Base-by-base conservation (phyloP, 2,329 filamentous ascomycete species). In the Coniochaeta hoffmannii region DNA sequence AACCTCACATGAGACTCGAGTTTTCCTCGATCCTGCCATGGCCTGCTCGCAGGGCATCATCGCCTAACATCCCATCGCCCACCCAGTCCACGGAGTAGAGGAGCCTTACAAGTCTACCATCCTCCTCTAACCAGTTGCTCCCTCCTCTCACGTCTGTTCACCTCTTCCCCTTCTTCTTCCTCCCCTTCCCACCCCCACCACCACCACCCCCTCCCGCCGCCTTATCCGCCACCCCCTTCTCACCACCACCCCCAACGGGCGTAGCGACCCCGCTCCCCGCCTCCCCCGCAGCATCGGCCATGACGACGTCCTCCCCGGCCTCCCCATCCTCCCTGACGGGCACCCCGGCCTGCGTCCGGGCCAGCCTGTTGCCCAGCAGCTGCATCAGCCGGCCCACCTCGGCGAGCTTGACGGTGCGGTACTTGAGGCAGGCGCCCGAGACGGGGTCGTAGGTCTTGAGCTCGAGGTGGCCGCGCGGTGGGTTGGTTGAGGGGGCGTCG, bases 401-500 rank as follows among this genome's bases (percentile, higher is more conserved):
- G 19, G 90, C 89, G 19, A 88, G 90, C 73, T 96, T 96, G 68
- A 87, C 87, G 34, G 94, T 99, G 68, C 83, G 81, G 77, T 97
- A 97, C 74, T 97, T 96, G 60, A 99, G 80, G 58, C 87, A 87
- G 56, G 87, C 86, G 65, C 94, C 94, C 55, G 86, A 88, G 41
- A 76, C 76, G 0, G 94, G 88, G 69, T 97, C 90, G 74, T 86
- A 97, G 4, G 94, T 94, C 76, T 96, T 97, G 58, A 99, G 75
- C 4, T 85, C 87, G 53, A 99, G 85, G 55, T 79, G 82, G 61
- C 87, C 91, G 61, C 80, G 80, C 4, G 85, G 77, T 2, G 82
- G 74, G n/a, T n/a, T n/a, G n/a, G n/a, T n/a, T n/a, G 56, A 35
- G 4, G 72, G 55, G 50, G 68, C 17, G 58, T 62, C 58, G 53